These are phyloP conservation scores for Boletus rufocinnamomeus DNA, from an alignment of 768 basidiomycete genomes.

Conservation along the genomic window DNA sequence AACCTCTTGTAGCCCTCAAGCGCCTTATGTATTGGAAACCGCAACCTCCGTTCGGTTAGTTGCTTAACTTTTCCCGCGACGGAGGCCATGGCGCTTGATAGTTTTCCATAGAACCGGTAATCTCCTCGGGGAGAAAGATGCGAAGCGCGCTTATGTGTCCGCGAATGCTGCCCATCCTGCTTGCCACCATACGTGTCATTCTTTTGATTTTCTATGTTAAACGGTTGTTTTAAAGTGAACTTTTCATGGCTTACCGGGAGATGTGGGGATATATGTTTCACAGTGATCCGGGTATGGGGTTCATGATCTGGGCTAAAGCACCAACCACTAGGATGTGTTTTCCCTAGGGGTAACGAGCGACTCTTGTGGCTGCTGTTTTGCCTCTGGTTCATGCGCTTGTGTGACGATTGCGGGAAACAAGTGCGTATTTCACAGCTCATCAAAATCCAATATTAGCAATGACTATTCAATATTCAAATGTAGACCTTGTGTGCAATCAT, in stretches of 20 bases:
- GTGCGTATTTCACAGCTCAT: no score
- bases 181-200: neutral
- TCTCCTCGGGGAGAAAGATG: slow-evolving; percentile 7
- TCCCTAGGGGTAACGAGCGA: no score
- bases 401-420: no score
- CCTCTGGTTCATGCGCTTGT: no score
- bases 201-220: neutral
- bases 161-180: neutral
- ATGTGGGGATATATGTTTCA: neutral
- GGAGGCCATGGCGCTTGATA: neutral
- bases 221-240: neutral
- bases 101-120: neutral
- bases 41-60: neutral
- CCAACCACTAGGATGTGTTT: no score
- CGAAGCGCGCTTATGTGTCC: neutral
- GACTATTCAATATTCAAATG: neutral
- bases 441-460: neutral
- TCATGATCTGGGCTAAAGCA: neutral
- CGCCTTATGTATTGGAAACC: neutral
- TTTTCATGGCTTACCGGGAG: neutral
- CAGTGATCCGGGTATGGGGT: neutral
- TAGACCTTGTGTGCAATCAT: neutral
- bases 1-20: neutral
- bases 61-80: neutral
- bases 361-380: no score